Conservation (phyloP, 2,329 filamentous ascomycete genomes). For the Penicillium griseofulvum region DNA sequence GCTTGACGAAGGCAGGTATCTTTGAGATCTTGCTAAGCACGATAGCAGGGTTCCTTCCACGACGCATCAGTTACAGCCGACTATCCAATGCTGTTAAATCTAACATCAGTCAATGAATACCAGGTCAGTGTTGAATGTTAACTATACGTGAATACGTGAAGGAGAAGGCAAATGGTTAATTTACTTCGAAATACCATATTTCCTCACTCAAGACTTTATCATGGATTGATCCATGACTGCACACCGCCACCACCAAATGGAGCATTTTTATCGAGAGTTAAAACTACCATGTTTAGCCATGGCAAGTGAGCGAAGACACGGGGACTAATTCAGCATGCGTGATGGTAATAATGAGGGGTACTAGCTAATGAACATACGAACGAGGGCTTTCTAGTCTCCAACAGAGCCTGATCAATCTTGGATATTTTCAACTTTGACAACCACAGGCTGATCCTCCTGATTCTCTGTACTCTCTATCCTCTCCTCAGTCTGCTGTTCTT, state of each 20-base stretch:
- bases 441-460: background rate
- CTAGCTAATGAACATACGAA: background rate
- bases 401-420: background rate
- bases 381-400: background rate
- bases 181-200: background rate
- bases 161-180: background rate
- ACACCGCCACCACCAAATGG: background rate
- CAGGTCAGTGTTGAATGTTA: background rate
- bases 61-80: too few species aligned
- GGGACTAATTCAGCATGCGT: background rate
- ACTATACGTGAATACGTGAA: background rate
- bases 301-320: background rate
- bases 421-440: background rate
- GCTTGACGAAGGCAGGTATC: too few species aligned
- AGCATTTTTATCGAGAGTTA: background rate
- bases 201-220: background rate
- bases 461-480: background rate
- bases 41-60: background rate
- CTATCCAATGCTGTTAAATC: too few species aligned
- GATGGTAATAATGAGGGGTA: background rate
- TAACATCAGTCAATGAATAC: background rate
- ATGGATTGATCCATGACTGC: background rate
- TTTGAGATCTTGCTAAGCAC: too few species aligned
- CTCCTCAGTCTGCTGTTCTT: background rate
- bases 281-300: background rate